These are phyloP conservation scores for Plenodomus lindquistii DNA, from an alignment of 2,329 filamentous ascomycete species.

Conservation along the genomic window DNA sequence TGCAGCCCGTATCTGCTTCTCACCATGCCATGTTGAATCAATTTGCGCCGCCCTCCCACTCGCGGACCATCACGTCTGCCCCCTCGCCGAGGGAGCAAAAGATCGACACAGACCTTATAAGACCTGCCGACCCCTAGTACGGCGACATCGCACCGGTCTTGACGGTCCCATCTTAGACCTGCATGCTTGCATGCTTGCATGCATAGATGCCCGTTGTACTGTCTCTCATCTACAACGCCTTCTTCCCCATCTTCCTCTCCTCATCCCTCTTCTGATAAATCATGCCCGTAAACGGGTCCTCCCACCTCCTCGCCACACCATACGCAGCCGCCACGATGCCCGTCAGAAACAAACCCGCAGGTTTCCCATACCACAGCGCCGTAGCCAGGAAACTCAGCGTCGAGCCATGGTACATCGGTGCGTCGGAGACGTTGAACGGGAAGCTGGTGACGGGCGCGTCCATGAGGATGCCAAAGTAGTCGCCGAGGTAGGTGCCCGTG, in stretches of 20 bases:
- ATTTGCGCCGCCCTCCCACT: not conserved
- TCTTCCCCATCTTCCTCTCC: conserved; percentile 49
- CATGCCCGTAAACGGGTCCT: conserved; percentile 90
- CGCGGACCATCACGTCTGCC: no score
- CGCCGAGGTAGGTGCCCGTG: conserved; percentile 93
- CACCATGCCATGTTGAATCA: not conserved
- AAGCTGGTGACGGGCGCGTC: conserved; percentile 92
- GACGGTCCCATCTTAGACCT: no score
- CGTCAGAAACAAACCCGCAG: conserved; percentile 80
- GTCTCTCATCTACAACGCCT: conserved; percentile 30
- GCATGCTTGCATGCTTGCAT: no score
- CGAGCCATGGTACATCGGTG: conserved; percentile 96
- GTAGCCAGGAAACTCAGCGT: conserved; percentile 91
- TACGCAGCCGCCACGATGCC: conserved; percentile 77
- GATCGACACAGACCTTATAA: no score
- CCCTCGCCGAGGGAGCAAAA: no score
- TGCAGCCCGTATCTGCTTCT: not conserved
- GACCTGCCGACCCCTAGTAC: no score
- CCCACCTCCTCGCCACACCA: conserved; percentile 77
- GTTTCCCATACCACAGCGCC: conserved; percentile 82
- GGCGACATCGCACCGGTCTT: no score
- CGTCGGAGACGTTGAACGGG: conserved; percentile 87
- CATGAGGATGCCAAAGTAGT: conserved; percentile 99
- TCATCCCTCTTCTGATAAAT: conserved; percentile 88
- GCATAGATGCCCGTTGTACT: not conserved